Conservation (phyloP, 495 filamentous ascomycete genomes). For the Penicillium longicatenatum region DNA sequence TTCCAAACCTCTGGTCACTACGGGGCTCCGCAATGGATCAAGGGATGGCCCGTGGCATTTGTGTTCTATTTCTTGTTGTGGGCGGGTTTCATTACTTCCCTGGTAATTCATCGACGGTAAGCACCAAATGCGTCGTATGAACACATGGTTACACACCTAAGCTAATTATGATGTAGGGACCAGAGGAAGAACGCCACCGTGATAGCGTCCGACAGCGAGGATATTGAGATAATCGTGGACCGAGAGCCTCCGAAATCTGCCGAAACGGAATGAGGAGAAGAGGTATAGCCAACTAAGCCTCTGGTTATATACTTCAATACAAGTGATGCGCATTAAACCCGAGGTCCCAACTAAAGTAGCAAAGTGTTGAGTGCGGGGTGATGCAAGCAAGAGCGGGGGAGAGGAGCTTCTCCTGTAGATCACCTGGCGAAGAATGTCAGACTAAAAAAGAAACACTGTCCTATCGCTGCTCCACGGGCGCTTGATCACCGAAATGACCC, state of each 20-base stretch:
- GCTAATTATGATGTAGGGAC: slow-evolving; percentile 13
- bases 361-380: not conserved
- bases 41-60: slow-evolving; percentile 47
- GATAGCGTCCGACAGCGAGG: slow-evolving; percentile 5
- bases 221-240: slow-evolving; percentile 5
- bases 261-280: not conserved
- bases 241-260: not conserved
- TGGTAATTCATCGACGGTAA: slow-evolving; percentile 39
- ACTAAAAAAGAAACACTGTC: not conserved
- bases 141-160: no score
- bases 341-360: not conserved
- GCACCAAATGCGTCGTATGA: slow-evolving; percentile 1
- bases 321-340: no score
- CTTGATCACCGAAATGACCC: slow-evolving; percentile 11
- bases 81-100: slow-evolving; percentile 41
- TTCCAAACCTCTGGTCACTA: slow-evolving; percentile 46
- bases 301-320: no score
- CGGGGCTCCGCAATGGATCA: slow-evolving; percentile 47
- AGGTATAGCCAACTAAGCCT: no score
- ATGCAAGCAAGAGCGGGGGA: slow-evolving; percentile 6
- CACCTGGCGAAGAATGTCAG: slow-evolving; percentile 7
- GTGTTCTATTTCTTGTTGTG: slow-evolving; percentile 43
- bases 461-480: slow-evolving; percentile 13
- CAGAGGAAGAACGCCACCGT: slow-evolving; percentile 9
- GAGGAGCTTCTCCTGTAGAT: slow-evolving; percentile 4